Percentiles rank a stretch among this genome's conserved stretches.
Conservation (phyloP, 2,329 filamentous ascomycete species). For the Aspergillus sclerotialis region DNA sequence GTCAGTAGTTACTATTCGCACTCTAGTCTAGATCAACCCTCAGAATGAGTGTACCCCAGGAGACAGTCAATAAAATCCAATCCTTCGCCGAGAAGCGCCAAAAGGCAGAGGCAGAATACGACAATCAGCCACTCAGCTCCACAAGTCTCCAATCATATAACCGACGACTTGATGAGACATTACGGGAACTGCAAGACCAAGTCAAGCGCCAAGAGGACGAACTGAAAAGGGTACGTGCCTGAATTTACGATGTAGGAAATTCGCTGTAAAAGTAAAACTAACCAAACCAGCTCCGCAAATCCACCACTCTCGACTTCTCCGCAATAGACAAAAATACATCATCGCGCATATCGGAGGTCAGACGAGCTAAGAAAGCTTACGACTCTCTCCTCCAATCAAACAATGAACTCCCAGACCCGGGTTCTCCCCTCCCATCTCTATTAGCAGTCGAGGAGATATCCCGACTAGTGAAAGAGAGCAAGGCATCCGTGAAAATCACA, state of each 20-base stretch:
- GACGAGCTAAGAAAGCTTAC: conserved; percentile 58
- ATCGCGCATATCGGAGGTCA: conserved; percentile 40
- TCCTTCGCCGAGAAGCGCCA: conserved; percentile 27
- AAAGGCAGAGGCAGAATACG: conserved; percentile 27
- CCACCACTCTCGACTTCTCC: conserved; percentile 23
- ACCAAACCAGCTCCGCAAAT: conserved; percentile 27
- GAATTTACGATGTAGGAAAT: not conserved
- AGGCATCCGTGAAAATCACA: conserved; percentile 47
- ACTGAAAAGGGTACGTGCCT: conserved; percentile 38
- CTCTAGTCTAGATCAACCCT: too few relatives aligned
- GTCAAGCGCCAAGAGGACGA: conserved; percentile 42
- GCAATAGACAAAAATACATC: conserved; percentile 21
- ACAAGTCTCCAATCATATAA: conserved; percentile 27
- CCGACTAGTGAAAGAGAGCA: conserved; percentile 58
- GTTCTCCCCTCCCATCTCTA: conserved; percentile 64
- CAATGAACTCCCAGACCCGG: conserved; percentile 59
- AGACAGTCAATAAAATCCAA: conserved; percentile 26
- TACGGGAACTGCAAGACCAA: conserved; percentile 58
- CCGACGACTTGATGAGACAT: conserved; percentile 53
- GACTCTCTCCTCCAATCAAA: conserved; percentile 54
- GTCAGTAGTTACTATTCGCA: too few relatives aligned
- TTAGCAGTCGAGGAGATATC: conserved; percentile 63
- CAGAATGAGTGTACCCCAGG: conserved; percentile 25
- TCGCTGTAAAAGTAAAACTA: not conserved
- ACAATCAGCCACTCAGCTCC: conserved; percentile 18